Base-by-base conservation (phyloP, 306 rosid genomes). In the Quercus cerris region DNA sequence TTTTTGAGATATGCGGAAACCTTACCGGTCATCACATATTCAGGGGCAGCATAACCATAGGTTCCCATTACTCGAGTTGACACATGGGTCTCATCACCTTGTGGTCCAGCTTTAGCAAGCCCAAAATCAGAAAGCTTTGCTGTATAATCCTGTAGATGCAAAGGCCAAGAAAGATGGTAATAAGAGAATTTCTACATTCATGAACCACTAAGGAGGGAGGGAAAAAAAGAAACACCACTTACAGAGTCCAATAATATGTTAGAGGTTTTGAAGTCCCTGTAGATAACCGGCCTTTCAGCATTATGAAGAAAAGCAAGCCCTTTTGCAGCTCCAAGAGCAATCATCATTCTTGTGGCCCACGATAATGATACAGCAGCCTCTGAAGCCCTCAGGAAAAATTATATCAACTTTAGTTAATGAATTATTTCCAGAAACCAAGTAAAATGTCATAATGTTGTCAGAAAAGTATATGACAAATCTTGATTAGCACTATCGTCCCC, bases 1-100 rank as follows among this genome's bases (percentile, higher is more conserved):
- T 20, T 46, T 57, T 22, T 10, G 49, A 55, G 38, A 72, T 57
- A 31, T 22, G 54, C 70, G 46, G 49, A 81, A 20, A n/a, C n/a
- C 78, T 51, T 86, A 88, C 92, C 92, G 56, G 92, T 88, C 92
- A 88, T 88, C 68, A 88, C 92, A 71, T 88, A 88, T 78, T 88
- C 92, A 11, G 92, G 92, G 18, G 92, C 92, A 18, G 92, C 92
- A 84, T 88, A 88, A 30, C 92, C 92, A 77, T 88, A 88, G 67
- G 92, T 88, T 35, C 92, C 92, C 92, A 88, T 88, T 28, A 88
- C 92, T 61, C 92, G 87, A 80, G 92, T 88, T 1, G 92, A 88
- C 22, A 88, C 92, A 79, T 88, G 92, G 38, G 92, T 88, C 66
- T 89, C 90, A 67, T 89, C 92, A 71, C 90, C 92, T 78, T 86